Evolutionary conservation across 306 rosid genomes (phyloP), one percentile per base, ranked within the genome.

Genomic region (Casuarina equisetifolia): DNA sequence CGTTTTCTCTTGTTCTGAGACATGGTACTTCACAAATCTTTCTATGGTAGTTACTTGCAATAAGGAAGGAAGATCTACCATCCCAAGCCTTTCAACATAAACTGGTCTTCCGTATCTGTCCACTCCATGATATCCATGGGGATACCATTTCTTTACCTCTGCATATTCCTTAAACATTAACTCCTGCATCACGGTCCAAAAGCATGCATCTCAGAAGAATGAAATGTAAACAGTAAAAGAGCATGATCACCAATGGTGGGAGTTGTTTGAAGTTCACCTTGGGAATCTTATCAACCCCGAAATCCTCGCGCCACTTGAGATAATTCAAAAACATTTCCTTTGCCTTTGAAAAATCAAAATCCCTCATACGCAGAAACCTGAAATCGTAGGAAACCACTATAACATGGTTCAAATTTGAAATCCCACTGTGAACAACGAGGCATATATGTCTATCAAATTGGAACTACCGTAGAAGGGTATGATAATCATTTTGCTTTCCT

Each of bases 281-380:
- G 11, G 87, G 64, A 77, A 92, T 83, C 74, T 66, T 32, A 72
- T 94, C 97, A 8, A 88, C 93, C 61, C 81, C 84, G 74, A 87
- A 87, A 1, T 91, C 93, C 75, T 87, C 87, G 43, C 95, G 90
- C 98, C 98, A 94, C 69, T 90, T 86, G n/a, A 94, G 90, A 81
- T 80, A 92, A 82, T 82, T 88, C 74, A 83, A 73, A 82, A 92
- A 92, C 85, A 79, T 76, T 1, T 87, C 97, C 84, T 89, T 94
- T 74, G 98, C 85, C 73, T 80, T 84, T n/a, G 68, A 6, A 69
- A 82, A 1, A 77, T 94, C 95, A 73, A 88, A 94, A 80, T 94
- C 93, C 84, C 94, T 91, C 98, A 90, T 92, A 44, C 95, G 88
- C 44, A 94, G 90, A 84, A 94, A 94, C 88, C 98, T 92, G 46